A percentile compares a stretch with the other conserved stretches of the same genome.
These are phyloP conservation scores for Fusarium chuoi DNA, from an alignment of 2,329 filamentous ascomycete species.

Conservation along the genomic window DNA sequence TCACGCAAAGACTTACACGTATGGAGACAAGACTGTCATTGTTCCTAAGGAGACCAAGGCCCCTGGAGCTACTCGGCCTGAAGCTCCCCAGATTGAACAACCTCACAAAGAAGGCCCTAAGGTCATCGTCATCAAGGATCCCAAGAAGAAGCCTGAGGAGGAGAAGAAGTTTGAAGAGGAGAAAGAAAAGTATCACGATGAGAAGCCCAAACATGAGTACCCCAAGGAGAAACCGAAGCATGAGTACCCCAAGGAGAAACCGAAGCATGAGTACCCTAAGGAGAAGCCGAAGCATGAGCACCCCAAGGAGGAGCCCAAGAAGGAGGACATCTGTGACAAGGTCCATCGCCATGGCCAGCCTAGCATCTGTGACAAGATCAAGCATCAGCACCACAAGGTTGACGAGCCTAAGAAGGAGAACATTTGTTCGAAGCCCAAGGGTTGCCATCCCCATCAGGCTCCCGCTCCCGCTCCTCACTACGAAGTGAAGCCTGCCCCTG, in stretches of 20 bases:
- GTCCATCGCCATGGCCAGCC: not conserved
- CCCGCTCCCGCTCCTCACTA: not conserved
- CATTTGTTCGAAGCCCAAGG: conserved; percentile 16
- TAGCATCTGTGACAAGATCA: conserved; percentile 3
- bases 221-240: not conserved
- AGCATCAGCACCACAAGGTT: conserved; percentile 1
- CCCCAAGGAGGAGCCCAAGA: not conserved
- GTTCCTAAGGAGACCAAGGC: conserved; percentile 23
- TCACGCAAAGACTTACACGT: conserved; percentile 23
- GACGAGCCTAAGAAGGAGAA: conserved; percentile 18
- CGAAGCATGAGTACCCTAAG: not conserved
- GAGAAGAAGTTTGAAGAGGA: not conserved
- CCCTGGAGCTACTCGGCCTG: not conserved
- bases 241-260: not conserved
- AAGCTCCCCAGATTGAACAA: not conserved
- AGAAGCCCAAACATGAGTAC: not conserved
- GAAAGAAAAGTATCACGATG: not conserved
- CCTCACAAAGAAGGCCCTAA: not conserved
- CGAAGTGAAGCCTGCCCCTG: not conserved
- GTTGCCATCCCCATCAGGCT: not conserved
- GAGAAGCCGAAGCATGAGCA: not conserved
- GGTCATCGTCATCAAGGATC: not conserved
- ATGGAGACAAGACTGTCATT: conserved; percentile 18
- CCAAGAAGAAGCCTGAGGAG: not conserved
- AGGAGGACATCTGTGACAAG: conserved; percentile 17